These are phyloP conservation scores for Rhipidocladum racemiflorum DNA, from an alignment of 176 grass and related monocot species.

Conservation along the genomic window DNA sequence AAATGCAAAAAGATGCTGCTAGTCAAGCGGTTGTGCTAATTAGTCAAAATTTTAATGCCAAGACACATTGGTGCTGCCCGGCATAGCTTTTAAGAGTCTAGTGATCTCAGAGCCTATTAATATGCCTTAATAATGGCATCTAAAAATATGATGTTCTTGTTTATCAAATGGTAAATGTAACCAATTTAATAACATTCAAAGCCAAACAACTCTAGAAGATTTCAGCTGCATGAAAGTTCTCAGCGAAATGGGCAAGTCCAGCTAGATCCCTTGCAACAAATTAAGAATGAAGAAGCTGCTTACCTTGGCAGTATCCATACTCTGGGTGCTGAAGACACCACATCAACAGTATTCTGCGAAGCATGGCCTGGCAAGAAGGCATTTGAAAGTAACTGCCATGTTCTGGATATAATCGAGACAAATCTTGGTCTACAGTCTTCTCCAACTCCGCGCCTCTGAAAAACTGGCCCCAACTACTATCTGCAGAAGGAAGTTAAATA, in stretches of 20 bases:
- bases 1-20: slow-evolving; percentile 3
- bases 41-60: slow-evolving; percentile 12
- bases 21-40: background rate
- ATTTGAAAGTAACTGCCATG: slow-evolving; percentile 84
- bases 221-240: background rate
- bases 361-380: slow-evolving; percentile 70
- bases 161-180: background rate
- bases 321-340: slow-evolving; percentile 94
- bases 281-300: background rate
- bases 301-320: slow-evolving; percentile 89
- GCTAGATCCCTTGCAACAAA: background rate
- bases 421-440: slow-evolving; percentile 84
- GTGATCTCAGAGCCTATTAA: slow-evolving; percentile 9
- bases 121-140: background rate
- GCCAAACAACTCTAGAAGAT: background rate
- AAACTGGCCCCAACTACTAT: slow-evolving; percentile 88
- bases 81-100: background rate
- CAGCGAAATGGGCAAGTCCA: background rate
- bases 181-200: slow-evolving; percentile 8
- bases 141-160: background rate
- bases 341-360: slow-evolving; percentile 79
- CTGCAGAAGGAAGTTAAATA: slow-evolving; percentile 39
- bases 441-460: slow-evolving; percentile 89
- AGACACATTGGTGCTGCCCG: background rate
- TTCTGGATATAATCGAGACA: slow-evolving; percentile 86